Evolutionary conservation across 352 stramenopile genomes (phyloP), one percentile per base, ranked within the genome.

Genomic region (Phytopythium delawarense): DNA sequence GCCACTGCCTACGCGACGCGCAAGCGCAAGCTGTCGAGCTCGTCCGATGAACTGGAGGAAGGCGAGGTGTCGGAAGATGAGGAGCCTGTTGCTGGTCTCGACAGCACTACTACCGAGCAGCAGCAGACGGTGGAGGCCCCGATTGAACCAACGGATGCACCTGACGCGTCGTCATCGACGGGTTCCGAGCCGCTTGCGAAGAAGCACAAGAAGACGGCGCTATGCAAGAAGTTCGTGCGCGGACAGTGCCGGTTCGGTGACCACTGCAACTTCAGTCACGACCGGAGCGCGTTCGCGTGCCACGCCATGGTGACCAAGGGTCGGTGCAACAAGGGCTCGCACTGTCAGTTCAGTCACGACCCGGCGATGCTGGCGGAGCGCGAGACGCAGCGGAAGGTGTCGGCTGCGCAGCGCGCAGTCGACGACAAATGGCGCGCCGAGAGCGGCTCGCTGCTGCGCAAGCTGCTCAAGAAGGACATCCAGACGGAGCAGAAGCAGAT

Each of bases 391-490:
- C 64, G 66, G 15, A 54, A 76, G 30, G 64, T 65, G 30, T 67
- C 64, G 7, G 78, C 77, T 23, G 61, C 69, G 28, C 65, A 87
- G 56, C 81, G 81, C 42, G 60, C 63, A 4, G 75, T 74, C 13
- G 80, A 91, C 35, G 72, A 82, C 59, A 69, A 88, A 61, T 89
- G 81, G 74, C 82, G 78, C 63, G 74, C 66, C 2, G 81, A 91
- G 53, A 71, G 88, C 21, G 76, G 73, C 21, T 92, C 85, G 32
- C 70, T 94, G 25, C 58, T 94, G 58, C 80, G 84, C 44, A 89
- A 91, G 62, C 59, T 94, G 54, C 74, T 94, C 37, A 69, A 85
- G 25, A 88, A 81, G 34, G 83, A 94, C 63, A 78, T 94, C 25
- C 61, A 71, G 57, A 57, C 72, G 16, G 85, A 94, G 72, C 82